Evolutionary conservation across 192 early-diverging fungal species (phyloP), one percentile per base, ranked within the genome.

Genomic region (Funneliformis geosporum): DNA sequence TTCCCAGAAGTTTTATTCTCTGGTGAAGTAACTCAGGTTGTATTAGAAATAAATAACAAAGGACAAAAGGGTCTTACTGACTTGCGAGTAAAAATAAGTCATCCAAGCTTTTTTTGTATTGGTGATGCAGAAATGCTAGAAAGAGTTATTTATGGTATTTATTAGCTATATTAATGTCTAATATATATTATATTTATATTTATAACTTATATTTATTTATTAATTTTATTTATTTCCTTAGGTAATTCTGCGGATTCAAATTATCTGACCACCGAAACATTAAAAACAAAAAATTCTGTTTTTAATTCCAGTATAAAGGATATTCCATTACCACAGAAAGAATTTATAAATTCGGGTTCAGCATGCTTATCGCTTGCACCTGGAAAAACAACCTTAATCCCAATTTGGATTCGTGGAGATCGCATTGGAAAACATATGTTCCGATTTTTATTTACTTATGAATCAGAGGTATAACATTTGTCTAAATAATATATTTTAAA

Each of bases 381-480:
- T 1, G 94, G 93, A 4, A 85, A 88, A 50, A 92, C 93, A 0
- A 90, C 93, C 11, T 73, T 86, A 0, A 86, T 99, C 11, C 95
- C 96, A 0, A 76, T 96, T 60, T 99, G 95, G 95, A 84, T 98
- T 11, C 93, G 97, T 12, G 95, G 94, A 6, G 96, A 97, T 79
- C 91, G 92, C 47, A 95, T 96, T 62, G 97, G 97, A 67, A 92
- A 93, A 50, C 94, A 96, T 72, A 87, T 84, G 39, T 90, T 94
- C 75, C 78, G 89, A 72, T 92, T 96, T 84, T 78, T 96, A 67
- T 96, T 96, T 78, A 88, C 90, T 3, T 96, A 96, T 76, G 91
- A 93, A 78, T 92, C 92, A 14, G 93, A 94, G 81, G 91, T 91
- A 82, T 78, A 65, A 11, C 40, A 6, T 55, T 1, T 12, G 11